Percentiles rank a stretch among this genome's conserved stretches.
phyloP scores from a whole-genome alignment of 768 basidiomycete genomes.

The Leccinum imitatum region DNA sequence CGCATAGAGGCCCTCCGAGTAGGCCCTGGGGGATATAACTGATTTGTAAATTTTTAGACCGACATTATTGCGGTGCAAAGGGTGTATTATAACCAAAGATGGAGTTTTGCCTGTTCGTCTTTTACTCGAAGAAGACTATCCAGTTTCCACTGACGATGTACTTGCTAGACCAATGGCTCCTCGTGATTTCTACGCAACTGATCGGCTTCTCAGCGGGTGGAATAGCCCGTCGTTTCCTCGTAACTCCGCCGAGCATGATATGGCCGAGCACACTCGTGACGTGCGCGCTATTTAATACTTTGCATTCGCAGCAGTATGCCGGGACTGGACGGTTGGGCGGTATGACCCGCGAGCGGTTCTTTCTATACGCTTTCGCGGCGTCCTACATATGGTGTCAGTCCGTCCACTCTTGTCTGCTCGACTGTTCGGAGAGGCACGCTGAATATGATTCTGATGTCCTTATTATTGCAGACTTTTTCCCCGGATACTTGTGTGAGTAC shows the following conservation, averaged over 20 bases:
- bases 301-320: conserved; percentile 67
- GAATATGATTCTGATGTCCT: conserved; percentile 8
- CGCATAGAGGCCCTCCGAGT: background rate
- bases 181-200: conserved; percentile 73
- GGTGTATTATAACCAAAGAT: conserved; percentile 66
- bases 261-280: conserved; percentile 78
- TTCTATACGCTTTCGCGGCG: conserved; percentile 58
- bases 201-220: conserved; percentile 87
- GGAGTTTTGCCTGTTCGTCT: conserved; percentile 56
- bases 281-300: conserved; percentile 74
- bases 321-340: conserved; percentile 63
- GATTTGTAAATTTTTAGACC: conserved; percentile 34
- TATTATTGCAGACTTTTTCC: conserved; percentile 37
- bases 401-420: background rate
- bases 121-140: background rate
- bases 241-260: conserved; percentile 55
- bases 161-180: conserved; percentile 67
- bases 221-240: conserved; percentile 71
- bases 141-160: conserved; percentile 7
- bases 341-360: conserved; percentile 75
- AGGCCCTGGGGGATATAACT: background rate
- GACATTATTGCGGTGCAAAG: conserved; percentile 77
- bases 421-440: background rate
- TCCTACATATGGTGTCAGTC: conserved; percentile 61
- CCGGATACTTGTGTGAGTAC: conserved; percentile 43